Percentiles rank a stretch among this genome's conserved stretches.
phyloP scores from a whole-genome alignment of 2,329 filamentous ascomycete species.

The Ceratocystis lukuohia region DNA sequence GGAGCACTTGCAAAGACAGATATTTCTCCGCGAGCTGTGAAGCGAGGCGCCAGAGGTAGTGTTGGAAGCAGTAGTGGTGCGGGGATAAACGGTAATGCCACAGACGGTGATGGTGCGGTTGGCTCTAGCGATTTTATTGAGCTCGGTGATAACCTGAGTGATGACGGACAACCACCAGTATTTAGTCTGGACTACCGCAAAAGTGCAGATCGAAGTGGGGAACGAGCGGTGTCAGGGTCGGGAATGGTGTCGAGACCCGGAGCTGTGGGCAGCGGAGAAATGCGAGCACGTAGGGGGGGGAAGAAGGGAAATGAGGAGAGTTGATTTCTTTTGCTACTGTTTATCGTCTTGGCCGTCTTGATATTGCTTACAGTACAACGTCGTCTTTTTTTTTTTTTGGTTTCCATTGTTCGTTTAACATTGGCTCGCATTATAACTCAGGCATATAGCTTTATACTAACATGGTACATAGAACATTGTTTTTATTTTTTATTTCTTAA shows the following conservation, averaged over 20 bases:
- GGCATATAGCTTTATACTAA: conserved; percentile 7
- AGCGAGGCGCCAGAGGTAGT: not conserved
- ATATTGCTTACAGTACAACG: not conserved
- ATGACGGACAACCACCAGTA: conserved; percentile 33
- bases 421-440: conserved; percentile 3
- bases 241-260: not conserved
- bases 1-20: conserved; percentile 56
- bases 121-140: conserved; percentile 51
- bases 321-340: not conserved
- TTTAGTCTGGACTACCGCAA: not conserved
- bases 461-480: conserved; percentile 6
- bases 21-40: not conserved
- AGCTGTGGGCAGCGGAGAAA: conserved; percentile 6
- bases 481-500: not conserved
- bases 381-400: not conserved
- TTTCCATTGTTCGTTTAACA: not conserved
- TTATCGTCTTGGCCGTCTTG: not conserved
- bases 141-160: conserved; percentile 47
- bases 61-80: not conserved
- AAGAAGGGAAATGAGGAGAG: conserved; percentile 5
- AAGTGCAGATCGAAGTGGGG: not conserved
- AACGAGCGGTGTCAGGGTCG: not conserved
- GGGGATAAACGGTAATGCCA: conserved; percentile 25
- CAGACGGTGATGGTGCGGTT: conserved; percentile 31
- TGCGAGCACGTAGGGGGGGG: conserved; percentile 8